Evolutionary conservation across 306 rosid genomes (phyloP).

Genomic region (Gillenia trifoliata): DNA sequence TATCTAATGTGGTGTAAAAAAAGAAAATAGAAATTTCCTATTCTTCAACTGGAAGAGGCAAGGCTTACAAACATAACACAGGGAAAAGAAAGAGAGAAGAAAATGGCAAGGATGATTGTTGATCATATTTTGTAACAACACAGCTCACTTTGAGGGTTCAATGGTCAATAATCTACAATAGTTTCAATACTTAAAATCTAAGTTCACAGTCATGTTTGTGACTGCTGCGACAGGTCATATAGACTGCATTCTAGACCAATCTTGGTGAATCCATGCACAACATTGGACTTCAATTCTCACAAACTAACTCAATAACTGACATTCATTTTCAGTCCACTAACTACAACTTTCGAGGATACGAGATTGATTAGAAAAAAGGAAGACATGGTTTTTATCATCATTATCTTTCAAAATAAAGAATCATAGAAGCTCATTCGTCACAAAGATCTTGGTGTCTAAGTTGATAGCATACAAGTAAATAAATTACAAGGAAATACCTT

Average conservation of each 20-base stretch:
- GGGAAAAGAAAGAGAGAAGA: not conserved
- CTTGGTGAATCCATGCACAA: not conserved
- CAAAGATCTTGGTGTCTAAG: not conserved
- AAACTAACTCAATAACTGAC: not conserved
- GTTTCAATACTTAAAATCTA: not conserved
- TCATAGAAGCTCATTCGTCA: not conserved
- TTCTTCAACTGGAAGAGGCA: not conserved
- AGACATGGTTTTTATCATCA: not conserved
- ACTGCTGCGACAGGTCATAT: not conserved
- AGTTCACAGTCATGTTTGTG: not conserved
- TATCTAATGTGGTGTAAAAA: not conserved
- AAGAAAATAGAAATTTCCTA: not conserved
- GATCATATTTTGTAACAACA: not conserved
- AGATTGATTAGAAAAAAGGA: not conserved
- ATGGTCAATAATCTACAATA: not conserved
- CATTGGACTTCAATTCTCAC: not conserved
- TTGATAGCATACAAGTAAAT: not conserved
- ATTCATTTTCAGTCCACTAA: not conserved
- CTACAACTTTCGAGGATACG: not conserved
- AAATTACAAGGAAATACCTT: conserved; percentile 48
- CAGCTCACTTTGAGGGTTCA: not conserved
- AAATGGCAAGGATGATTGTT: not conserved
- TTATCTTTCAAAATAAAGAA: not conserved
- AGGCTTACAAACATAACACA: not conserved
- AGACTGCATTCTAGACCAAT: not conserved